Base-by-base conservation (phyloP, 306 rosid genomes). In the Fragaria ananassa region DNA sequence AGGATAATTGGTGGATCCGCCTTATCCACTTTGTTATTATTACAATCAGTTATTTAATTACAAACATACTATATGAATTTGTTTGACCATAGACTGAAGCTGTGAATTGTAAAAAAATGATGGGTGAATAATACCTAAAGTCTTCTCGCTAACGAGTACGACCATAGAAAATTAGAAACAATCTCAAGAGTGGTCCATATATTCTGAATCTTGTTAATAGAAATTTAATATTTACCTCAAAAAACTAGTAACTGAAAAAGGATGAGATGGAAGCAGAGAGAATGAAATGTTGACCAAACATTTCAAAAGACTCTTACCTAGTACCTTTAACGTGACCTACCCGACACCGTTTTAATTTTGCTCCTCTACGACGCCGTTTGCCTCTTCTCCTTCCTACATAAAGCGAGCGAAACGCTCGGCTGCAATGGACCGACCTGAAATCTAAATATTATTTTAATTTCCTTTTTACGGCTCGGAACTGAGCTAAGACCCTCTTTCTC, bases 401-500 rank as follows among this genome's bases (percentile, higher is more conserved):
- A 67, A n/a, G 41, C 78, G 18, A 31, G 45, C 64, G 42, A 41
- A 60, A 76, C 10, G 68, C 57, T 67, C 45, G 66, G 35, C 49
- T 34, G 65, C 68, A 54, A 67, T 10, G 74, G 74, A 10, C 44
- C 34, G 51, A 18, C 35, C 62, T 21, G 62, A 2, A 25, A 10
- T 14, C 13, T 21, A 47, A 68, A 74, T 63, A 12, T 39, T 46
- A 62, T 31, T 78, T 15, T 63, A 6, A 31, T 71, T 66, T 41
- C 75, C 79, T 69, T 63, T 27, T 21, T 17, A 39, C 34, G 69
- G 73, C 56, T 45, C 19, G 57, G 21, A 46, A 62, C 19, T n/a
- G n/a, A n/a, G n/a, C n/a, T n/a, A n/a, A n/a, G n/a, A n/a, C n/a
- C n/a, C n/a, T n/a, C n/a, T n/a, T n/a, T n/a, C n/a, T n/a, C n/a